A percentile compares a stretch with the other conserved stretches of the same genome.
Conservation (phyloP, 331 rosid genomes). For the Phaseolus coccineus region DNA sequence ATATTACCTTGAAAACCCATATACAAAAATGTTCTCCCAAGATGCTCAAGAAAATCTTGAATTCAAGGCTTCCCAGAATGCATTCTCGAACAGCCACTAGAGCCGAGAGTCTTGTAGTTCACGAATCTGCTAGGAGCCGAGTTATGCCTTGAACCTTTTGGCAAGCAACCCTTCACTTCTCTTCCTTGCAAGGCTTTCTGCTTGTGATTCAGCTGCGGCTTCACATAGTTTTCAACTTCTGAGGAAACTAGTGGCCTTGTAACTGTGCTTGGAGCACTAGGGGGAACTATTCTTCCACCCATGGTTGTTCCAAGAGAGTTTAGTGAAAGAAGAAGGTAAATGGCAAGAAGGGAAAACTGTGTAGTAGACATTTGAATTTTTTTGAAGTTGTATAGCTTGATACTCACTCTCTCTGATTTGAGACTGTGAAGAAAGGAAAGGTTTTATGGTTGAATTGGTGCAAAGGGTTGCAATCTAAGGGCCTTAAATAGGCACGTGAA, state of each 20-base stretch:
- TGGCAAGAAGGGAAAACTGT: conserved; percentile 25
- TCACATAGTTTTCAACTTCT: conserved; percentile 57
- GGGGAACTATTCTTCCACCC: conserved; percentile 75
- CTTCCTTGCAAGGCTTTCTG: conserved; percentile 56
- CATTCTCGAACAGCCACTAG: conserved; percentile 58
- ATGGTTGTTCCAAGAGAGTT: conserved; percentile 43
- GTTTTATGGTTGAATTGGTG: conserved; percentile 36
- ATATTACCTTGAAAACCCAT: conserved; percentile 41
- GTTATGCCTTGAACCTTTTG: conserved; percentile 75
- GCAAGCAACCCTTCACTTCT: conserved; percentile 76
- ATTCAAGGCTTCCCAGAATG: conserved; percentile 59
- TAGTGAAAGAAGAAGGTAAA: conserved; percentile 46
- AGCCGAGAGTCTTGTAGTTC: conserved; percentile 61
- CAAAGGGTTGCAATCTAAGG: conserved; percentile 40
- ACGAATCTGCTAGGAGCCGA: conserved; percentile 95
- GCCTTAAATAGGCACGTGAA: conserved; percentile 88
- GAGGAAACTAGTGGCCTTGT: conserved; percentile 70
- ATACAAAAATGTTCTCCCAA: conserved; percentile 30
- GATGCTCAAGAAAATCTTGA: conserved; percentile 24
- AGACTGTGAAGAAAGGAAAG: conserved; percentile 26
- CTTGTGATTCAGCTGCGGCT: conserved; percentile 57
- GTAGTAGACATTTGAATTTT: conserved; percentile 46
- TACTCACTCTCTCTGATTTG: conserved; percentile 7
- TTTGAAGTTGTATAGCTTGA: neutral
- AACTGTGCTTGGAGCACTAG: conserved; percentile 90